phyloP scores from a whole-genome alignment of 441 rosid species.

The Aleurites moluccanus region DNA sequence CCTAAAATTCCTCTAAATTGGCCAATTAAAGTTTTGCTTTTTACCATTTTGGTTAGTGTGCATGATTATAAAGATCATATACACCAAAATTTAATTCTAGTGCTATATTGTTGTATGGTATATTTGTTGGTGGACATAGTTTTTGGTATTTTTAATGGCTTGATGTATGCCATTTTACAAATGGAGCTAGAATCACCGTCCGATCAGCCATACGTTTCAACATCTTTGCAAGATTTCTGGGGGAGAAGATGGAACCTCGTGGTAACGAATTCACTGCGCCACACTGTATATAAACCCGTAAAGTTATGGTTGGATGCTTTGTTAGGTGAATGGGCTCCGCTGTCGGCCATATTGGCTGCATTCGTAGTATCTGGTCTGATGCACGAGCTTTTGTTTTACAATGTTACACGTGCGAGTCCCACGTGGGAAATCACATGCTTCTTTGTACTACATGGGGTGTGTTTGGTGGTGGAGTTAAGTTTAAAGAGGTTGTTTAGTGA shows the following conservation, averaged over 20 bases:
- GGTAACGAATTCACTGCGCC: constrained; percentile 48
- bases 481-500: constrained; percentile 4
- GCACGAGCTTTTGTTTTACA: constrained; percentile 35
- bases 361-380: constrained; percentile 38
- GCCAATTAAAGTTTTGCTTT: constrained; percentile 28
- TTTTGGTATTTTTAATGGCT: constrained; percentile 31
- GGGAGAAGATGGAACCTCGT: constrained; percentile 68
- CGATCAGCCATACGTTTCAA: constrained; percentile 54
- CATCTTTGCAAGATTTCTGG: constrained; percentile 79
- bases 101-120: constrained; percentile 32
- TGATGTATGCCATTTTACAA: constrained; percentile 34
- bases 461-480: constrained; percentile 23
- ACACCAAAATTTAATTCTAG: constrained; percentile 24
- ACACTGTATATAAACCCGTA: constrained; percentile 48
- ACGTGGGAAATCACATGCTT: no score
- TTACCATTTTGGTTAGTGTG: constrained; percentile 25
- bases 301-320: constrained; percentile 15
- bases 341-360: constrained; percentile 16
- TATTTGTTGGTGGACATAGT: constrained; percentile 34
- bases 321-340: constrained; percentile 19
- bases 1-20: constrained; percentile 10
- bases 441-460: constrained; percentile 19
- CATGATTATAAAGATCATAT: constrained; percentile 31
- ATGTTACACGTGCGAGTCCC: constrained; percentile 8
- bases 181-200: constrained; percentile 55